A percentile compares a stretch with the other conserved stretches of the same genome.
phyloP scores from a whole-genome alignment of 176 grass and related monocot species.

The Ensete glaucum region DNA sequence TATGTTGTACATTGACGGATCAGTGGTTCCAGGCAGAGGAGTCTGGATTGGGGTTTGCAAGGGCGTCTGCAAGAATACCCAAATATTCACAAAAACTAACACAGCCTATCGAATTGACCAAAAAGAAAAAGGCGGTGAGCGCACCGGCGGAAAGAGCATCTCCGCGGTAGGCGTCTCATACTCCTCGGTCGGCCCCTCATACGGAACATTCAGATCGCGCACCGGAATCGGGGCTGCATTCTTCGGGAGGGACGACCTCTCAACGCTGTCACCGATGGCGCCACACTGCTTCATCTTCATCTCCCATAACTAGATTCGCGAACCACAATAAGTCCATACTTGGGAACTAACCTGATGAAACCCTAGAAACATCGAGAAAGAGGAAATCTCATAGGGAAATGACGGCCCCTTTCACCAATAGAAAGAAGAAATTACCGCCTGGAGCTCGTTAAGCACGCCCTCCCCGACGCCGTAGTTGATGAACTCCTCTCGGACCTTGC shows the following conservation, averaged over 20 bases:
- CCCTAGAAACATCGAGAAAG: not conserved
- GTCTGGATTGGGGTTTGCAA: conserved; percentile 26
- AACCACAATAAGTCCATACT: no score
- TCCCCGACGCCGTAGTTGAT: conserved; percentile 76
- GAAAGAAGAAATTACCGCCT: conserved; percentile 41
- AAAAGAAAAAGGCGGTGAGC: not conserved
- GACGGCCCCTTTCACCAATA: no score
- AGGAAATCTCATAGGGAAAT: not conserved
- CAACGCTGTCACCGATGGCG: conserved; percentile 58
- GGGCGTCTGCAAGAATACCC: conserved; percentile 12
- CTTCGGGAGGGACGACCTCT: conserved; percentile 25
- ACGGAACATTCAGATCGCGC: conserved; percentile 25
- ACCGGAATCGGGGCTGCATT: not conserved
- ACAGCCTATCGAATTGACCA: no score
- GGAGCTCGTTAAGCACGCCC: conserved; percentile 72
- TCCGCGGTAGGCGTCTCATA: conserved; percentile 27
- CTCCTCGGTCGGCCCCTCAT: conserved; percentile 21
- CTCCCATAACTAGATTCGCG: conserved; percentile 69
- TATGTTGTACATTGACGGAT: conserved; percentile 25
- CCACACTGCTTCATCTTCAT: conserved; percentile 98
- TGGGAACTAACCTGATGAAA: not conserved
- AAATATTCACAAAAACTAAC: not conserved
- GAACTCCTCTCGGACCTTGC: conserved; percentile 84
- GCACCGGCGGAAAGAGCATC: conserved; percentile 28
- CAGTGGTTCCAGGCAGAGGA: conserved; percentile 16